Conservation (phyloP, 192 early-diverging fungal genomes). For the Rhizoclosmatium sp. region DNA sequence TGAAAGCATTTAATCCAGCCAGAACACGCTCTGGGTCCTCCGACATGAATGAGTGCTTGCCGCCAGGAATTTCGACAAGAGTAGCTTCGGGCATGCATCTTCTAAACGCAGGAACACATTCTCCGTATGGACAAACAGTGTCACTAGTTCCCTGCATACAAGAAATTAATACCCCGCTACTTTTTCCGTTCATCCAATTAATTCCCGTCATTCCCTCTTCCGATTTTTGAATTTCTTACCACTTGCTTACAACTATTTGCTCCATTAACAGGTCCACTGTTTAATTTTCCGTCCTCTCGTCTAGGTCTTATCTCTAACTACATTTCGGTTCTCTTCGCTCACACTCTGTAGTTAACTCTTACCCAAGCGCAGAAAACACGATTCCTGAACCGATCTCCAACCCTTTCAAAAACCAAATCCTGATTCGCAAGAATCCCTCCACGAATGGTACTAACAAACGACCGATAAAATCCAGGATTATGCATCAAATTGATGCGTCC, state of each 20-base stretch:
- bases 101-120: not conserved
- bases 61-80: not conserved
- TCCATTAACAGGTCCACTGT: not conserved
- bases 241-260: not conserved
- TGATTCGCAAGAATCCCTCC: not conserved
- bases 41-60: not conserved
- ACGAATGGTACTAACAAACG: slow-evolving; percentile 5
- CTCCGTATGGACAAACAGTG: not conserved
- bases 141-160: not conserved
- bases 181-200: too few relatives aligned
- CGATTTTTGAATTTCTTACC: too few relatives aligned
- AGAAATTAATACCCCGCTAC: too few relatives aligned
- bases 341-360: not conserved
- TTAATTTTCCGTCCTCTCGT: too few relatives aligned
- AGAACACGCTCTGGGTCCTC: not conserved
- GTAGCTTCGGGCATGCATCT: not conserved
- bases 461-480: slow-evolving; percentile 24
- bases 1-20: not conserved
- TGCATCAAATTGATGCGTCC: not conserved
- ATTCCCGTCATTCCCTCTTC: too few relatives aligned
- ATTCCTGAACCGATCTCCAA: slow-evolving; percentile 1
- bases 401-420: not conserved
- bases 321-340: not conserved
- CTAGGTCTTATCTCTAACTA: not conserved
- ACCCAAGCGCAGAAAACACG: slow-evolving; percentile 27